Evolutionary conservation across 2,329 filamentous ascomycete genomes (phyloP).

Genomic region (Incumbomyces delicatus): DNA sequence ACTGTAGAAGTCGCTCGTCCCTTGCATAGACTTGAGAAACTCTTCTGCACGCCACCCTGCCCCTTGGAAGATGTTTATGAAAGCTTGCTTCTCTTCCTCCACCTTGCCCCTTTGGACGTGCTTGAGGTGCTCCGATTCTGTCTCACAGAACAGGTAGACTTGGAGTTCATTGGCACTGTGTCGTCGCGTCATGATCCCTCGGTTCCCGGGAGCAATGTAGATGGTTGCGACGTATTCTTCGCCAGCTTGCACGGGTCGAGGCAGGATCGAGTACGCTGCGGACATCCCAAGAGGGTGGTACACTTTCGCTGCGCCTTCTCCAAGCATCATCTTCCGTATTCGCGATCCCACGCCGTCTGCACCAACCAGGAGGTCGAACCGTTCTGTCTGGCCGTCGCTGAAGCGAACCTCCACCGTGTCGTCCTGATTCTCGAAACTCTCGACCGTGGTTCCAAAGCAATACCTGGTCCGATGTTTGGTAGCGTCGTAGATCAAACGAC

Average conservation of each 20-base stretch:
- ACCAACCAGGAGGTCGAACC: conserved; percentile 17
- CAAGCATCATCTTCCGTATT: conserved; percentile 18
- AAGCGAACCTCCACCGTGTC: conserved; percentile 19
- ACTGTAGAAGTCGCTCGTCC: conserved; percentile 38
- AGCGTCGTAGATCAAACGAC: conserved; percentile 32
- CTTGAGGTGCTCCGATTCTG: conserved; percentile 22
- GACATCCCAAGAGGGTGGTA: conserved; percentile 22
- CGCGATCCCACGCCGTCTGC: conserved; percentile 24
- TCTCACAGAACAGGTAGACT: conserved; percentile 25
- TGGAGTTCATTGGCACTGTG: conserved; percentile 30
- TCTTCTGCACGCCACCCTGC: conserved; percentile 38
- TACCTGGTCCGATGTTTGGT: conserved; percentile 22
- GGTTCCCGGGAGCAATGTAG: conserved; percentile 31
- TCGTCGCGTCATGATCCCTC: conserved; percentile 29
- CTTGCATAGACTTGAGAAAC: conserved; percentile 33
- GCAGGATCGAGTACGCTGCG: conserved; percentile 31
- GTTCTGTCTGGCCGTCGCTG: conserved; percentile 14
- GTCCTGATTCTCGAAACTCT: conserved; percentile 19
- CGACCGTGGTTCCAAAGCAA: conserved; percentile 25
- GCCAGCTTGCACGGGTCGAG: conserved; percentile 26
- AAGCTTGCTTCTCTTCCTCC: conserved; percentile 31
- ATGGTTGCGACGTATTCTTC: conserved; percentile 29
- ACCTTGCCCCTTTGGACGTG: conserved; percentile 24
- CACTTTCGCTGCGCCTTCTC: conserved; percentile 16
- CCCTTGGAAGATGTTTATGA: conserved; percentile 32